A percentile compares a stretch with the other conserved stretches of the same genome.
phyloP scores from a whole-genome alignment of 2,329 filamentous ascomycete species.

The Cytospora leucostoma region DNA sequence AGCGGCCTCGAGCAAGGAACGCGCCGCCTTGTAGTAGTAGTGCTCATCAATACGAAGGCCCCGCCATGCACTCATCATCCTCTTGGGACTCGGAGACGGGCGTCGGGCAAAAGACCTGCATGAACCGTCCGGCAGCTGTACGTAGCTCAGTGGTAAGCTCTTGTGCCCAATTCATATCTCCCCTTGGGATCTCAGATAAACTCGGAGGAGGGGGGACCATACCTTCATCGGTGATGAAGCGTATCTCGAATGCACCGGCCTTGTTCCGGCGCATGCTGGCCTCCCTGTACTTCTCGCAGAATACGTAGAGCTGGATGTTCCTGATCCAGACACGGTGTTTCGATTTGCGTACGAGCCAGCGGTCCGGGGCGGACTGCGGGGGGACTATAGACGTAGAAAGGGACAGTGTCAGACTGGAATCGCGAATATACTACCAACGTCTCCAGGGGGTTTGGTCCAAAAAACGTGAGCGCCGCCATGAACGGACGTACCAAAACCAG shows the following conservation, averaged over 20 bases:
- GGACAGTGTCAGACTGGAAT: background rate
- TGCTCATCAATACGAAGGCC: constrained; percentile 3
- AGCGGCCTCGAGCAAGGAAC: background rate
- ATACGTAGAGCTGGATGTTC: constrained; percentile 60
- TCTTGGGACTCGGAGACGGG: constrained; percentile 16
- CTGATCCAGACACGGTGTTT: constrained; percentile 52
- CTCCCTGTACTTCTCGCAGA: constrained; percentile 57
- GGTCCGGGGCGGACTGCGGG: constrained; percentile 48
- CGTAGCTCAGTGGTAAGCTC: background rate
- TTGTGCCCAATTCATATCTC: too few species aligned
- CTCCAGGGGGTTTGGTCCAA: too few species aligned
- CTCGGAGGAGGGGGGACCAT: constrained; percentile 7
- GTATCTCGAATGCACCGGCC: constrained; percentile 52
- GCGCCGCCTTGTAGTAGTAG: background rate
- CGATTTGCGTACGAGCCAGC: constrained; percentile 54
- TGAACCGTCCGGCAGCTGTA: constrained; percentile 43
- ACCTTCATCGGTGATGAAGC: constrained; percentile 49
- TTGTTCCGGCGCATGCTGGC: constrained; percentile 52
- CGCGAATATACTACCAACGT: background rate
- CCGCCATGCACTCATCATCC: constrained; percentile 10
- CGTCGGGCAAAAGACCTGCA: constrained; percentile 42
- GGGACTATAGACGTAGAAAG: constrained; percentile 46
- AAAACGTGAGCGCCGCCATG: background rate
- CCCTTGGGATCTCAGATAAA: too few species aligned
- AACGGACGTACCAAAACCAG: constrained; percentile 56